phyloP scores from a whole-genome alignment of 257 asterid species.

The Solanum okadae region DNA sequence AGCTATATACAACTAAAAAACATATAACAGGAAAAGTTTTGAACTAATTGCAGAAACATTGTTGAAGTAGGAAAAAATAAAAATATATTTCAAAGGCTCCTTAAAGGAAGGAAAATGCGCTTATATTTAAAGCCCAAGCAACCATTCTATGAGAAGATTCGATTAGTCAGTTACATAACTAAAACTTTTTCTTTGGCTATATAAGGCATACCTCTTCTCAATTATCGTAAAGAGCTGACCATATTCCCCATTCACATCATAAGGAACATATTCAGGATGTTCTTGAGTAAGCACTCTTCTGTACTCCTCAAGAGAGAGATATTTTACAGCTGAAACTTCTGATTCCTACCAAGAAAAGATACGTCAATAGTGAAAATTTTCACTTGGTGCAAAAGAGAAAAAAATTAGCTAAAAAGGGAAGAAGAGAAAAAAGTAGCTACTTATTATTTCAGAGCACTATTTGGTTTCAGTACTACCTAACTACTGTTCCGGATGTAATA shows the following conservation, averaged over 20 bases:
- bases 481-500: background rate
- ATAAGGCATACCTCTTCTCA: conserved; percentile 52
- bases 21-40: background rate
- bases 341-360: conserved; percentile 60
- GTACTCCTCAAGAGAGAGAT: conserved; percentile 62
- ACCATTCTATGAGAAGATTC: background rate
- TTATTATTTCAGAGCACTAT: background rate
- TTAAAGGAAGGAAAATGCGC: background rate
- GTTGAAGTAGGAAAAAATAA: background rate
- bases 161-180: background rate
- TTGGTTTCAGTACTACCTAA: background rate
- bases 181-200: background rate
- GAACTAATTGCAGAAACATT: background rate
- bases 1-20: background rate
- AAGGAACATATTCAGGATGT: conserved; percentile 75
- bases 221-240: conserved; percentile 75
- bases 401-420: background rate
- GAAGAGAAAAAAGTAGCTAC: background rate
- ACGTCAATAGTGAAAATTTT: conserved; percentile 3
- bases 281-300: conserved; percentile 60
- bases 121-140: background rate
- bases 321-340: conserved; percentile 96
- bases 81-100: background rate
- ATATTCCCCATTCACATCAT: conserved; percentile 63
- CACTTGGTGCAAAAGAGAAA: conserved; percentile 3